phyloP scores from a whole-genome alignment of 176 grass and related monocot species.

The Aegilops bicornis region DNA sequence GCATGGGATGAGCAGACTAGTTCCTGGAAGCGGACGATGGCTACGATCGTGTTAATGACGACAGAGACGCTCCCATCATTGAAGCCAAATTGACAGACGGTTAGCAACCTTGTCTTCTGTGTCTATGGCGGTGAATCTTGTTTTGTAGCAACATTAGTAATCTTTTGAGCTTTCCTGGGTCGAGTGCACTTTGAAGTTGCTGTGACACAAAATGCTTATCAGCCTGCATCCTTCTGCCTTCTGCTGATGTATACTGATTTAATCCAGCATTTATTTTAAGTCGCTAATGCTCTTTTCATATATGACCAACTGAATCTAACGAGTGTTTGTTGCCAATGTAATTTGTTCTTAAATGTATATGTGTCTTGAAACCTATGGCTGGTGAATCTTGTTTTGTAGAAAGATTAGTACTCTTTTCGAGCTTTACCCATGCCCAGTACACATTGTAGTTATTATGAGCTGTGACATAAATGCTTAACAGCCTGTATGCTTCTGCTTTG shows the following conservation, averaged over 20 bases:
- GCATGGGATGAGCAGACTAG: slow-evolving; percentile 79
- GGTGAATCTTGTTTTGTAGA: not conserved
- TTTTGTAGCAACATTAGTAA: no score
- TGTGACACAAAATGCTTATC: no score
- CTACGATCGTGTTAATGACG: slow-evolving; percentile 92
- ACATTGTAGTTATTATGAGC: not conserved
- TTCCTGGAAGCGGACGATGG: slow-evolving; percentile 85
- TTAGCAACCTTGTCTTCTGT: slow-evolving; percentile 35
- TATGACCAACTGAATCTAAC: no score
- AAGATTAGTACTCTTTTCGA: not conserved
- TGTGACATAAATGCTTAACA: not conserved
- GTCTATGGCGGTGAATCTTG: not conserved
- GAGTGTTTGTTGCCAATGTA: no score
- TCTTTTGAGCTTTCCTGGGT: no score
- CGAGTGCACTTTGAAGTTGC: no score
- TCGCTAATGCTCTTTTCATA: no score
- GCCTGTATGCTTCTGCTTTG: not conserved
- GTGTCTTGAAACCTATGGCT: no score
- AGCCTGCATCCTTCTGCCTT: no score
- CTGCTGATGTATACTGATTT: no score
- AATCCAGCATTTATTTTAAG: no score
- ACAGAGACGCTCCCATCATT: slow-evolving; percentile 78
- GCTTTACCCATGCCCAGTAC: not conserved
- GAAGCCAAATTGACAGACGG: slow-evolving; percentile 77
- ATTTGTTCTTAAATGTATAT: no score